Percentiles rank a stretch among this genome's conserved stretches.
Evolutionary conservation across 2,329 filamentous ascomycete genomes (phyloP).

Genomic region (Colletotrichum viniferum): DNA sequence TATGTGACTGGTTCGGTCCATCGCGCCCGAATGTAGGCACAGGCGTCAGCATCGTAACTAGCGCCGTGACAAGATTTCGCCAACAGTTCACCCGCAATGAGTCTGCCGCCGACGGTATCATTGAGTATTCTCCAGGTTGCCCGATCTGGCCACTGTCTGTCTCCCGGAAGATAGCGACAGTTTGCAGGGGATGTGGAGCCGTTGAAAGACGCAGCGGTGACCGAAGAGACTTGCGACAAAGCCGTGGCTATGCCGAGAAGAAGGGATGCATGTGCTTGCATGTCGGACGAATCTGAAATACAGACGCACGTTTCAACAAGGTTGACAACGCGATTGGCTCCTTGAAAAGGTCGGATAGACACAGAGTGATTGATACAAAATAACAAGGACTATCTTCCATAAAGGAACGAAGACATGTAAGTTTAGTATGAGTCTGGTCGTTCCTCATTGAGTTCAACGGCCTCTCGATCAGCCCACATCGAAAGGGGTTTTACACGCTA

Average conservation of each 20-base stretch:
- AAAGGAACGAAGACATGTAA: background rate
- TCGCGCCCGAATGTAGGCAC: background rate
- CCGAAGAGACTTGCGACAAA: background rate
- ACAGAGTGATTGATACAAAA: background rate
- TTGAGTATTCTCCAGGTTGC: background rate
- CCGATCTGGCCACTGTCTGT: background rate
- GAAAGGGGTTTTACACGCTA: background rate
- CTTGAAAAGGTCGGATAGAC: too few relatives aligned
- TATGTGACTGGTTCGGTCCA: background rate
- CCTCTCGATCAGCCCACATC: background rate
- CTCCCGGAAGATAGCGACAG: background rate
- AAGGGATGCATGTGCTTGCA: background rate
- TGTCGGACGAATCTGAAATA: background rate
- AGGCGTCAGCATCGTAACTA: background rate
- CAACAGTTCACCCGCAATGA: background rate
- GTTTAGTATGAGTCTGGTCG: background rate
- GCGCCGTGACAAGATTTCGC: background rate
- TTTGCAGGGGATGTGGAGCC: background rate
- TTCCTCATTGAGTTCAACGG: background rate
- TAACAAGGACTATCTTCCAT: too few relatives aligned
- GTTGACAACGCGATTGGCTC: background rate
- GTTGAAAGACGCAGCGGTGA: background rate
- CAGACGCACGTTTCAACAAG: background rate
- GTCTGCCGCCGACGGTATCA: background rate
- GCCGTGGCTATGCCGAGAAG: background rate